Conservation (phyloP, 1,284 basidiomycete genomes). For the Pseudozyma sp. region DNA sequence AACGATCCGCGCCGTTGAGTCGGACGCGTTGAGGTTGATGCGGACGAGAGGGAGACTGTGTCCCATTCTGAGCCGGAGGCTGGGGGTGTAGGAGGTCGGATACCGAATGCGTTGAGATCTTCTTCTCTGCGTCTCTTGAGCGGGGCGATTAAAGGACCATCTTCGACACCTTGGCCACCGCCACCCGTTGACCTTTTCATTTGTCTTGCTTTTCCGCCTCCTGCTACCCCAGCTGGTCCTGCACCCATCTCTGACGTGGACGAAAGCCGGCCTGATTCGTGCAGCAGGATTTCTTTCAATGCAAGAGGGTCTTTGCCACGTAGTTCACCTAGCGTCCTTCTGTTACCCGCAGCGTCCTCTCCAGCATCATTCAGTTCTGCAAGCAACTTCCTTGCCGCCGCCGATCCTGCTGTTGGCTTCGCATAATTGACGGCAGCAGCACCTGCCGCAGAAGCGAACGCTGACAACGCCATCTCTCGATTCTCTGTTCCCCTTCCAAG, state of each 20-base stretch:
- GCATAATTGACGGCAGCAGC: slow-evolving; percentile 43
- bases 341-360: slow-evolving; percentile 27
- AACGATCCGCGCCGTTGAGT: slow-evolving; percentile 17
- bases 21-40: slow-evolving; percentile 15
- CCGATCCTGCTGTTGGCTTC: slow-evolving; percentile 23
- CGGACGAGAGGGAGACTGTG: slow-evolving; percentile 28
- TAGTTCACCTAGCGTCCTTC: slow-evolving; percentile 47
- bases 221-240: slow-evolving; percentile 36
- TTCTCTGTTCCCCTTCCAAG: slow-evolving; percentile 44
- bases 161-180: slow-evolving; percentile 38
- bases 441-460: slow-evolving; percentile 46
- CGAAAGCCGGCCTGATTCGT: slow-evolving; percentile 30
- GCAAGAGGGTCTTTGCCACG: slow-evolving; percentile 50
- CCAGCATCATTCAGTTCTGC: slow-evolving; percentile 32
- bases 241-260: slow-evolving; percentile 25
- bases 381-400: slow-evolving; percentile 25
- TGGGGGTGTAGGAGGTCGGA: slow-evolving; percentile 40
- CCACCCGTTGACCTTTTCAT: slow-evolving; percentile 34
- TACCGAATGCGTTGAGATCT: slow-evolving; percentile 24
- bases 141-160: slow-evolving; percentile 50
- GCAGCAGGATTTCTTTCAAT: slow-evolving; percentile 45
- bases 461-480: slow-evolving; percentile 41
- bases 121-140: slow-evolving; percentile 46
- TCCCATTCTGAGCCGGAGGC: slow-evolving; percentile 28
- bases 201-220: slow-evolving; percentile 49